Evolutionary conservation across 352 stramenopile genomes (phyloP), one percentile per base, ranked within the genome.

Genomic region (Phytophthora vignae): DNA sequence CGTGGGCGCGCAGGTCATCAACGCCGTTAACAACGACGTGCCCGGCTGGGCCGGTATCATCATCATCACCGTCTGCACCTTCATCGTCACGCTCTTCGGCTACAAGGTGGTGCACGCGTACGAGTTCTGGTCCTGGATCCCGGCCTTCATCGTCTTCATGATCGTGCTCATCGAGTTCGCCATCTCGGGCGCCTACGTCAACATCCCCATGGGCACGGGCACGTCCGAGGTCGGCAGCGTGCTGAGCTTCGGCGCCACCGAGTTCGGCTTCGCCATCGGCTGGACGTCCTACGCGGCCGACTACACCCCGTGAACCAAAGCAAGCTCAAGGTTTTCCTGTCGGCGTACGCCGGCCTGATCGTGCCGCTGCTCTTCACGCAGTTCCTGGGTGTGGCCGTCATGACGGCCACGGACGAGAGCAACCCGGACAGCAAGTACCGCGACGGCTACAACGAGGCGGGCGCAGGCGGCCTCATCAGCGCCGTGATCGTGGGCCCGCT

Each of bases 61-160:
- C 64, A 83, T 85, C 64, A 85, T 85, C 73, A 22, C 75, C 11
- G 59, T 54, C 19, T 76, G 69, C 60, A 85, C 78, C 19, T 85
- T 85, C 64, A 40, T 81, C 55, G 64, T 83, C n/a, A 79, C 78
- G 49, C 78, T 85, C 44, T 85, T 80, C 55, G 78, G 78, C 55
- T 85, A 85, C 73, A 82, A 83, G 63, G 55, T 83, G 36, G 76
- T 85, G 52, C 78, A 85, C 58, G 63, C 63, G n/a, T 85, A 85
- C 75, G 73, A 85, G 67, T 85, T 81, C 67, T 85, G 75, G 75
- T 79, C 78, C 14, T 85, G 78, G 78, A 79, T 85, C 61, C 78
- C 75, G 38, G 67, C 60, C 21, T 83, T 79, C 55, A 85, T 85
- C 61, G 75, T 85, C 15, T 85, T 79, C 60, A 58, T 85, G 55